phyloP scores from a whole-genome alignment of 345 rosid species.

The Cochlearia excelsa region DNA sequence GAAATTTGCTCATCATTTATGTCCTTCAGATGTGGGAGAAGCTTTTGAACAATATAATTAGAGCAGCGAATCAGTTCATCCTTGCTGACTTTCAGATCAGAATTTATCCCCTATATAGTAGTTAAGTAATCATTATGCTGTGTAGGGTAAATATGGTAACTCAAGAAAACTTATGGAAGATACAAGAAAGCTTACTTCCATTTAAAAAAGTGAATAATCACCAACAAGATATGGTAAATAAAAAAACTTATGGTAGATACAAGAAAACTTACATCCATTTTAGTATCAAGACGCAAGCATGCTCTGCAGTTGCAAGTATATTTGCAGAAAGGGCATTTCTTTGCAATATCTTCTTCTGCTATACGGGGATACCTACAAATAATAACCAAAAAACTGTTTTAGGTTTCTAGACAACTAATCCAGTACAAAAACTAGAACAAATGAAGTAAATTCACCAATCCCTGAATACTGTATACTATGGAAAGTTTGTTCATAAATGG shows the following conservation, averaged over 20 bases:
- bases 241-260: not conserved
- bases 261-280: constrained; percentile 34
- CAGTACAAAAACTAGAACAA: not conserved
- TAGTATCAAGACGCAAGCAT: constrained; percentile 51
- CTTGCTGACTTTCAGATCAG: not conserved
- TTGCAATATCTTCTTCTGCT: constrained; percentile 42
- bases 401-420: not conserved
- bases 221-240: not conserved
- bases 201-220: not conserved
- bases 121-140: constrained; percentile 3
- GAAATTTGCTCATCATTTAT: constrained; percentile 44
- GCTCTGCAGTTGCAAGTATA: constrained; percentile 61
- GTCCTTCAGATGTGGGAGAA: constrained; percentile 52
- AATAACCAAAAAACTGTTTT: not conserved
- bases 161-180: not conserved
- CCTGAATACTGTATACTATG: not conserved
- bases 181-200: not conserved
- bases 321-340: constrained; percentile 50
- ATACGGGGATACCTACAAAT: constrained; percentile 48
- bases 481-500: too few species aligned
- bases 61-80: constrained; percentile 36
- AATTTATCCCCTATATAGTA: constrained; percentile 26
- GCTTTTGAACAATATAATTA: constrained; percentile 34
- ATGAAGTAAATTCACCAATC: not conserved
- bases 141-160: too few species aligned